Base-by-base conservation (phyloP, 495 filamentous ascomycete genomes). In the Podospora sp. region DNA sequence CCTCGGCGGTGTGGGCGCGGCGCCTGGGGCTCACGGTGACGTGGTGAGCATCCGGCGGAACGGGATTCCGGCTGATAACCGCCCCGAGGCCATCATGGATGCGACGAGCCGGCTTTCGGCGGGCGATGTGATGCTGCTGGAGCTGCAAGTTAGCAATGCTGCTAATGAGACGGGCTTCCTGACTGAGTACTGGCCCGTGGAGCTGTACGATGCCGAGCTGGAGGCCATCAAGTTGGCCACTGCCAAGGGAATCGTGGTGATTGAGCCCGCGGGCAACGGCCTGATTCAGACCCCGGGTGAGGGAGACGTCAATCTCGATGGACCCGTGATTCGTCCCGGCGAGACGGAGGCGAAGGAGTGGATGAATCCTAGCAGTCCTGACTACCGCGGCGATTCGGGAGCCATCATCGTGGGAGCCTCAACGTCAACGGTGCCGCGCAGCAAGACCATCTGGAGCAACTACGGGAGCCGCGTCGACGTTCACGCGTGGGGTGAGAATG, bases 341-440 rank as follows among this genome's bases (percentile, higher is more conserved):
- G 65, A 60, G 14, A 27, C n/a, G 22, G 27, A 21, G n/a, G 21
- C 21, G 21, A 65, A 56, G 24, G 18, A 26, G 2, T 68, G 65
- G 16, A 56, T 71, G 25, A 62, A 71, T 57, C 65, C 65, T 0
- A 53, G 22, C 18, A 60, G 51, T 14, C 35, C 53, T 2, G 67
- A 69, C 14, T 72, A 40, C 62, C 29, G 29, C 29, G 53, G 70
- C 25, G 70, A 72, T 20, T 72, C 70, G 14, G 70, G 70, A n/a
- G 67, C 70, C 14, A 60, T 72, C 27, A 65, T 72, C 64, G 68
- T 69, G 26, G 68, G 68, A 0, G 68, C 63, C 16, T 49, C 49
- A 35, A 58, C 26, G 50, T 35, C 61, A 51, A 51, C 40, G 46
- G 65, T 9, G 27, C 53, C 60, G 57, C 57, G 27, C 16, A 29